Conservation (phyloP, 768 basidiomycete genomes). For the Tylopilus vinaceipallidus region DNA sequence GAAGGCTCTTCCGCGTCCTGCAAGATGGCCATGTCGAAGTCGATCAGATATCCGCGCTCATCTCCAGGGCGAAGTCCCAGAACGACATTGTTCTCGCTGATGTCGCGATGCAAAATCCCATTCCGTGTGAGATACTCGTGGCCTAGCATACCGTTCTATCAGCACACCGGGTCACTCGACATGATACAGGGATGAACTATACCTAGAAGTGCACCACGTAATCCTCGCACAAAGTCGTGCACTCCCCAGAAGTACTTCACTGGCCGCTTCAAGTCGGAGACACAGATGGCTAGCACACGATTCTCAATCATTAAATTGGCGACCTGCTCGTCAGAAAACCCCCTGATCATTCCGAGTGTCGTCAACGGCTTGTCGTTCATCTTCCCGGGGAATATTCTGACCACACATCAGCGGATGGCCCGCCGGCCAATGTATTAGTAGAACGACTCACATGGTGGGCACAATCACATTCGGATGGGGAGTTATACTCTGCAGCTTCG, state of each 20-base stretch:
- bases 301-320: background rate
- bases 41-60: conserved; percentile 30
- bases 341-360: conserved; percentile 6
- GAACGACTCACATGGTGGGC: background rate
- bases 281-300: background rate
- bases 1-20: background rate
- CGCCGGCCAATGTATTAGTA: background rate
- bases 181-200: background rate
- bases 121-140: conserved; percentile 15
- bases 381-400: background rate
- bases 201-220: conserved; percentile 16
- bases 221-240: conserved; percentile 18
- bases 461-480: conserved; percentile 1
- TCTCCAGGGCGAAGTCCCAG: conserved; percentile 15
- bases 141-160: background rate
- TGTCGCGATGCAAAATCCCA: conserved; percentile 32
- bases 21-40: conserved; percentile 24
- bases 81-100: conserved; percentile 36
- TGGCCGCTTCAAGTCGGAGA: conserved; percentile 7
- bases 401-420: background rate
- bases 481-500: background rate
- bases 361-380: background rate
- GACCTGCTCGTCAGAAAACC: background rate
- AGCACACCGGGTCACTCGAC: background rate
- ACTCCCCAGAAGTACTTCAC: conserved; percentile 17